These are phyloP conservation scores for Phyllosticta citriasiana DNA, from an alignment of 2,329 filamentous ascomycete species.

Conservation along the genomic window DNA sequence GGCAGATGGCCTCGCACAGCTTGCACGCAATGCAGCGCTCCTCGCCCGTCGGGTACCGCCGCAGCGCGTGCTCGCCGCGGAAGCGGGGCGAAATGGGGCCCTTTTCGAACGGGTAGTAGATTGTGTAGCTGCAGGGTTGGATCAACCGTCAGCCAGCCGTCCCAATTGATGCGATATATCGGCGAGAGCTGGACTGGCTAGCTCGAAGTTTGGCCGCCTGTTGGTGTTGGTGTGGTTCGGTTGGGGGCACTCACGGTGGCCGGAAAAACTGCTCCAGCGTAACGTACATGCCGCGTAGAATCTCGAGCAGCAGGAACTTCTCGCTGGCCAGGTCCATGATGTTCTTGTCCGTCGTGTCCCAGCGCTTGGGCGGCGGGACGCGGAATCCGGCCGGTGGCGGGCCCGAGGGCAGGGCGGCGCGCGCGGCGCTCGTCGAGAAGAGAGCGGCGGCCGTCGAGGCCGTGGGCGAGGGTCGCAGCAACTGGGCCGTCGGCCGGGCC, in stretches of 20 bases:
- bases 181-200: not conserved
- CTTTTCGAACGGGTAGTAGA: conserved; percentile 98
- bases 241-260: conserved; percentile 65
- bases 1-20: conserved; percentile 96
- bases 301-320: conserved; percentile 93
- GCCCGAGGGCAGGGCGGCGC: conserved; percentile 58
- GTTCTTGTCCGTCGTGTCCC: conserved; percentile 70
- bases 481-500: conserved; percentile 15
- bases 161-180: not conserved
- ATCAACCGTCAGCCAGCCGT: not conserved
- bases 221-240: not conserved
- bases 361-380: conserved; percentile 60
- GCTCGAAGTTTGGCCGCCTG: not conserved
- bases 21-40: conserved; percentile 99
- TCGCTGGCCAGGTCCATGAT: conserved; percentile 76
- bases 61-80: conserved; percentile 92
- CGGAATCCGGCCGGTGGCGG: conserved; percentile 75
- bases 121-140: conserved; percentile 66
- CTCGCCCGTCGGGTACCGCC: conserved; percentile 93
- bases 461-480: conserved; percentile 30
- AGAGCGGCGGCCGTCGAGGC: conserved; percentile 42
- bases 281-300: conserved; percentile 96
- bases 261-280: conserved; percentile 96
- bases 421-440: conserved; percentile 55
- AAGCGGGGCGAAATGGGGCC: conserved; percentile 96